Evolutionary conservation across 257 asterid species (phyloP).

Genomic region (Solanum ossicruentum): DNA sequence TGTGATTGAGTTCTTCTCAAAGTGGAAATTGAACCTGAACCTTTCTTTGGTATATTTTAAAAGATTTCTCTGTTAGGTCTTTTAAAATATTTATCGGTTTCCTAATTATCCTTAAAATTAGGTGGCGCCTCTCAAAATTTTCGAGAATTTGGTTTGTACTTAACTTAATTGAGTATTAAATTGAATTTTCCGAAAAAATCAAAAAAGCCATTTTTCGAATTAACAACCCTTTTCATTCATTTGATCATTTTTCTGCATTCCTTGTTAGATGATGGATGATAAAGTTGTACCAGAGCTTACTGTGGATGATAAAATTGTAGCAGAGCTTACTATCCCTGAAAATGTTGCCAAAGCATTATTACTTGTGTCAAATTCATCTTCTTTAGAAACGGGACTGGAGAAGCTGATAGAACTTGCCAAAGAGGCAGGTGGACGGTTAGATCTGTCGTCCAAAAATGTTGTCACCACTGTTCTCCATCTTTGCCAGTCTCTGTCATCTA

Average conservation of each 20-base stretch:
- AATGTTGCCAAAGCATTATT: slow-evolving; percentile 23
- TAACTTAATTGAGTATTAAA: too few relatives aligned
- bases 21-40: too few relatives aligned
- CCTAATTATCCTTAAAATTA: too few relatives aligned
- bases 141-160: too few relatives aligned
- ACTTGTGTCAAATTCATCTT: slow-evolving; percentile 21
- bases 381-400: slow-evolving; percentile 35
- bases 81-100: too few relatives aligned
- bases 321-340: slow-evolving; percentile 12
- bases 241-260: neutral
- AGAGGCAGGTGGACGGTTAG: slow-evolving; percentile 41
- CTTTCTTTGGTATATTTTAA: too few relatives aligned
- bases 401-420: slow-evolving; percentile 45
- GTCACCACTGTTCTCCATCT: slow-evolving; percentile 30
- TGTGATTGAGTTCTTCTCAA: fast-evolving
- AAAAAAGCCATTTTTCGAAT: too few relatives aligned
- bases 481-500: slow-evolving; percentile 27
- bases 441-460: slow-evolving; percentile 38
- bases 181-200: too few relatives aligned
- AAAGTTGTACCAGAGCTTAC: neutral
- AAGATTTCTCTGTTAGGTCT: too few relatives aligned
- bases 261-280: slow-evolving; percentile 21
- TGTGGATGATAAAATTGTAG: slow-evolving; percentile 12
- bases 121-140: too few relatives aligned
- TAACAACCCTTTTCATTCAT: neutral